A percentile compares a stretch with the other conserved stretches of the same genome.
These are phyloP conservation scores for Edaphochlamys debaryana DNA, from an alignment of 139 green algal genomes.

Conservation along the genomic window DNA sequence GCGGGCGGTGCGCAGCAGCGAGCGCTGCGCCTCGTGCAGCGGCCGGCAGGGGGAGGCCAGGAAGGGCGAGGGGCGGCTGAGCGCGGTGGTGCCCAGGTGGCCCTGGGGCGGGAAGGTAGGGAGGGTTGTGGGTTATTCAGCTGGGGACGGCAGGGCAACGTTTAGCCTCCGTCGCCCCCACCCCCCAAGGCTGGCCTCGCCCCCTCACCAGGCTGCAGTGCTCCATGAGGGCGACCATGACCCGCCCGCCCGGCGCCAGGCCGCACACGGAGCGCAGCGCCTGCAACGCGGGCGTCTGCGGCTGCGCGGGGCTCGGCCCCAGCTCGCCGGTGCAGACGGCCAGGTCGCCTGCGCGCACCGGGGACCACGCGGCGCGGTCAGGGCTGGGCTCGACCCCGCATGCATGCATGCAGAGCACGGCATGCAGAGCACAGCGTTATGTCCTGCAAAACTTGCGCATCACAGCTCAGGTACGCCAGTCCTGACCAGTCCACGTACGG, in stretches of 20 bases:
- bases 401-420: too few relatives aligned
- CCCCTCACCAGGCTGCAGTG: not conserved
- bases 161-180: not conserved
- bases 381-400: too few relatives aligned
- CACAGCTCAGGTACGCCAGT: too few relatives aligned
- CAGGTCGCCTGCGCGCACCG: too few relatives aligned
- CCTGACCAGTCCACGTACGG: too few relatives aligned
- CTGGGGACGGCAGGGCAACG: not conserved
- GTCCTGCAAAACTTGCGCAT: too few relatives aligned
- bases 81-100: not conserved
- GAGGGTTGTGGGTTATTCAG: not conserved
- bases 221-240: not conserved
- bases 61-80: not conserved
- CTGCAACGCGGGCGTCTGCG: not conserved
- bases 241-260: not conserved
- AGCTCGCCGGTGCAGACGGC: too few relatives aligned
- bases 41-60: not conserved
- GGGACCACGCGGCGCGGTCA: too few relatives aligned
- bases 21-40: conserved; percentile 20
- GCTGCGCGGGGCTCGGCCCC: too few relatives aligned
- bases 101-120: not conserved
- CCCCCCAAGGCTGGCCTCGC: not conserved
- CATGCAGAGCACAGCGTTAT: too few relatives aligned
- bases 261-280: not conserved
- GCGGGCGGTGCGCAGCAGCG: conserved; percentile 39